Evolutionary conservation across 2,329 filamentous ascomycete genomes (phyloP).

Genomic region (Talaromyces sp.): DNA sequence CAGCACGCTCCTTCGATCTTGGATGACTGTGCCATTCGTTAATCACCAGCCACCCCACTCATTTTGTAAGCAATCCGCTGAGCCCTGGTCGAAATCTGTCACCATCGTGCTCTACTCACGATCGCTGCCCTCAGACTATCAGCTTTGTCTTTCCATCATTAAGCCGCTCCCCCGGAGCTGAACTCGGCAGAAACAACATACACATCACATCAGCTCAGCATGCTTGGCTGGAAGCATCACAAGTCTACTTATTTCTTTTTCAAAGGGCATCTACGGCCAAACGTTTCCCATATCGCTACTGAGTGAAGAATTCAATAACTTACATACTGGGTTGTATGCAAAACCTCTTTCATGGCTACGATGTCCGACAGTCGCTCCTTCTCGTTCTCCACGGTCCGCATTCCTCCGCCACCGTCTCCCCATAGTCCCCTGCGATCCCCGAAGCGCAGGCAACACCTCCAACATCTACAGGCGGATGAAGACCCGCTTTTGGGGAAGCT

Average conservation of each 20-base stretch:
- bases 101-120: background rate
- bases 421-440: slow-evolving; percentile 39
- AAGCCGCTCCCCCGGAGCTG: slow-evolving; percentile 1
- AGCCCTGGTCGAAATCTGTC: slow-evolving; percentile 5
- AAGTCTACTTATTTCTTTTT: slow-evolving; percentile 8
- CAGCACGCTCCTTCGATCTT: slow-evolving; percentile 1
- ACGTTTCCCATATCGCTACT: slow-evolving; percentile 1
- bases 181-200: background rate
- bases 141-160: background rate
- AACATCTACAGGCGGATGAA: slow-evolving; percentile 36
- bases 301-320: slow-evolving; percentile 4
- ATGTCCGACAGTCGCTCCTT: slow-evolving; percentile 28
- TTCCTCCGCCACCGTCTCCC: slow-evolving; percentile 30
- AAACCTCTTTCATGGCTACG: slow-evolving; percentile 1
- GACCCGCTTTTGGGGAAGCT: slow-evolving; percentile 52
- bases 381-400: slow-evolving; percentile 30
- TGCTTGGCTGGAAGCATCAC: slow-evolving; percentile 13
- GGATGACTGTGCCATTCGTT: background rate
- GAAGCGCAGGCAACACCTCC: slow-evolving; percentile 36
- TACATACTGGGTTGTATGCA: slow-evolving; percentile 3
- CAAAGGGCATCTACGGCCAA: slow-evolving; percentile 15
- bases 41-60: background rate
- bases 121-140: background rate
- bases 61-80: slow-evolving; percentile 2
- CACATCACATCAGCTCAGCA: slow-evolving; percentile 15